Conservation (phyloP, 2,329 filamentous ascomycete species). For the Cladosporium sp. region DNA sequence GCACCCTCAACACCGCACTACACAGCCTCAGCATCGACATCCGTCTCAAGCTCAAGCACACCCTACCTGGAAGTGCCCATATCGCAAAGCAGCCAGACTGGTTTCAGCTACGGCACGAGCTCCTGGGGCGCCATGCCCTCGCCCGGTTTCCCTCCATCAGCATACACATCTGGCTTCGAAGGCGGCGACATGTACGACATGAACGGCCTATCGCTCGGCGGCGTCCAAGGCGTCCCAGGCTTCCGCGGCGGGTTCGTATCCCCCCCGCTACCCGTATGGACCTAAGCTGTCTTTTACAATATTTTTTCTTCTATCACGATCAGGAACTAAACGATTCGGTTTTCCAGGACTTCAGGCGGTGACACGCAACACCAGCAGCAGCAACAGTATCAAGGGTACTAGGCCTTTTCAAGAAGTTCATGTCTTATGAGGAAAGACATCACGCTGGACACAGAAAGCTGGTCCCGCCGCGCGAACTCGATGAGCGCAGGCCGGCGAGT, state of each 20-base stretch:
- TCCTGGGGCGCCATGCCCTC: slow-evolving; percentile 37
- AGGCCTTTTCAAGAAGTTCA: neutral
- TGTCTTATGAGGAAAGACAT: neutral
- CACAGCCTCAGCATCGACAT: slow-evolving; percentile 29
- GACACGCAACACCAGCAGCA: slow-evolving; percentile 15
- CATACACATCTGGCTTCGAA: slow-evolving; percentile 29
- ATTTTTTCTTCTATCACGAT: slow-evolving; percentile 3
- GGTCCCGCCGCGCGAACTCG: neutral
- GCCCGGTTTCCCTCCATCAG: slow-evolving; percentile 35
- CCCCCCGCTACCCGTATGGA: slow-evolving; percentile 36
- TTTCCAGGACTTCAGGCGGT: slow-evolving; percentile 30
- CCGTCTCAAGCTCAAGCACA: slow-evolving; percentile 32
- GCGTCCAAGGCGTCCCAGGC: slow-evolving; percentile 17
- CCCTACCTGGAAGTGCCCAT: slow-evolving; percentile 48
- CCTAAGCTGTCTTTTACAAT: slow-evolving; percentile 25
- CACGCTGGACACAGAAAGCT: neutral
- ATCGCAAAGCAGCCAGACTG: slow-evolving; percentile 23
- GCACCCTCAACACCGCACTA: slow-evolving; percentile 48
- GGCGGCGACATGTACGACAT: slow-evolving; percentile 14
- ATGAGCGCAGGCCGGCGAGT: neutral
- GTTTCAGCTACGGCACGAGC: slow-evolving; percentile 34
- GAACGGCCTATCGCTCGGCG: slow-evolving; percentile 17
- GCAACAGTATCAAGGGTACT: slow-evolving; percentile 20
- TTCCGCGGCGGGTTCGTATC: slow-evolving; percentile 39
- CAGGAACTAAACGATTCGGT: slow-evolving; percentile 28